A percentile compares a stretch with the other conserved stretches of the same genome.
Evolutionary conservation across 495 filamentous ascomycete species (phyloP).

Genomic region (Aspergillus affinis): DNA sequence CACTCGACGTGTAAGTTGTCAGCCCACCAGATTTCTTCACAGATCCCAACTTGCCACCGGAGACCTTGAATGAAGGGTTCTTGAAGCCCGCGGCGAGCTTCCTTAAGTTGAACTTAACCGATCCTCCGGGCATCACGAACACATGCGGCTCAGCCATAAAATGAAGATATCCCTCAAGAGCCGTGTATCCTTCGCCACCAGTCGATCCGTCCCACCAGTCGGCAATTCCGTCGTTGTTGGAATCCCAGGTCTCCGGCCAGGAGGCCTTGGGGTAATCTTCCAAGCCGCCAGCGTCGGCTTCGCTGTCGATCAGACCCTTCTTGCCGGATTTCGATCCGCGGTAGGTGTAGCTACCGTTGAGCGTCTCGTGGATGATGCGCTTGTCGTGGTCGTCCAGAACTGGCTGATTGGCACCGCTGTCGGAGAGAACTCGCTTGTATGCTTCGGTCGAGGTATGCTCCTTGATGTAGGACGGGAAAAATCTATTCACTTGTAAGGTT

Average conservation of each 20-base stretch:
- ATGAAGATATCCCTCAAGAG: conserved; percentile 13
- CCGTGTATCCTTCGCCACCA: conserved; percentile 9
- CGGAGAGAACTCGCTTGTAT: conserved; percentile 15
- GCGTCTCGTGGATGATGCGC: conserved; percentile 12
- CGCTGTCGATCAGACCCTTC: conserved; percentile 12
- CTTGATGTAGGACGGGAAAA: conserved; percentile 14
- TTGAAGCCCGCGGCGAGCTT: conserved; percentile 7
- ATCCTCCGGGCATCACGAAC: conserved; percentile 4
- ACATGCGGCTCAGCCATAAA: conserved; percentile 14
- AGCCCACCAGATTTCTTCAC: neutral
- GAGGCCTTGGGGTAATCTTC: conserved; percentile 11
- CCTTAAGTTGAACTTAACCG: neutral
- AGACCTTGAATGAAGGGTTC: conserved; percentile 3
- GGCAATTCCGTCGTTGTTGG: conserved; percentile 12
- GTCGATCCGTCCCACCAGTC: conserved; percentile 17
- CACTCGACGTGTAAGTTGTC: conserved; percentile 7
- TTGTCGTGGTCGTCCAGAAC: conserved; percentile 13
- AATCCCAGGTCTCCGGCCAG: conserved; percentile 8
- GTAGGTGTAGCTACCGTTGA: conserved; percentile 10
- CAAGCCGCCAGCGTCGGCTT: conserved; percentile 12
- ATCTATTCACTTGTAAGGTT: neutral
- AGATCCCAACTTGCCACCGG: neutral
- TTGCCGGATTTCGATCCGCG: conserved; percentile 11
- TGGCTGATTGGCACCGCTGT: conserved; percentile 10
- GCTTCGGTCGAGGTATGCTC: conserved; percentile 15